These are phyloP conservation scores for Fusarium decemcellulare DNA, from an alignment of 2,329 filamentous ascomycete genomes.

Conservation along the genomic window DNA sequence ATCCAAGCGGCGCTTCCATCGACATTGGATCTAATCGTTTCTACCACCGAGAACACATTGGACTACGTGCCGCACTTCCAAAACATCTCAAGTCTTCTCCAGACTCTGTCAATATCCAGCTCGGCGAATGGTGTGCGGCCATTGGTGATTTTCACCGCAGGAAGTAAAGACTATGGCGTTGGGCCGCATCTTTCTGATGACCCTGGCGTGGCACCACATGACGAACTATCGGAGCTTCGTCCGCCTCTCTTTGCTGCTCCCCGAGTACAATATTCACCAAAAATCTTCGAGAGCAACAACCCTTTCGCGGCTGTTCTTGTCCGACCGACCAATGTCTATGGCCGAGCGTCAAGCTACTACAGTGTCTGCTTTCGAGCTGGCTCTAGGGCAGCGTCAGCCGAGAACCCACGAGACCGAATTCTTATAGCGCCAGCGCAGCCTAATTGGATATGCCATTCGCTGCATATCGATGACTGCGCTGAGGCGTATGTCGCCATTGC, in stretches of 20 bases:
- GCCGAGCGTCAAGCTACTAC: constrained; percentile 1
- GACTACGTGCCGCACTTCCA: not conserved
- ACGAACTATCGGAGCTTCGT: not conserved
- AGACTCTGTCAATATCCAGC: not conserved
- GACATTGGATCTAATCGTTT: not conserved
- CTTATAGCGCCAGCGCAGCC: constrained; percentile 3
- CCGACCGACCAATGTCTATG: not conserved
- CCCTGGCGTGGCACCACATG: not conserved
- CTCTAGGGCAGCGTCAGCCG: not conserved
- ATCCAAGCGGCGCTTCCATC: not conserved
- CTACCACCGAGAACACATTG: not conserved
- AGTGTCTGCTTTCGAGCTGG: constrained; percentile 3
- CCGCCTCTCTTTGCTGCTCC: not conserved
- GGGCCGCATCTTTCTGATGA: not conserved
- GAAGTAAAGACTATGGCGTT: constrained; percentile 2
- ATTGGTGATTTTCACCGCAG: not conserved
- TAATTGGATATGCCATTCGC: constrained; percentile 1
- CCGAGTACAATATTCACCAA: not conserved
- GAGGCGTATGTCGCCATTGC: constrained; percentile 7
- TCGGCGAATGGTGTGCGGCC: not conserved
- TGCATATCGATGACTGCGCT: constrained; percentile 1
- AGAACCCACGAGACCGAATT: not conserved
- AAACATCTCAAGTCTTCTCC: not conserved
- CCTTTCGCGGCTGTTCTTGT: not conserved
- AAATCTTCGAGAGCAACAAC: not conserved